These are phyloP conservation scores for Colletotrichum falcatum DNA, from an alignment of 2,329 filamentous ascomycete species.

Conservation along the genomic window DNA sequence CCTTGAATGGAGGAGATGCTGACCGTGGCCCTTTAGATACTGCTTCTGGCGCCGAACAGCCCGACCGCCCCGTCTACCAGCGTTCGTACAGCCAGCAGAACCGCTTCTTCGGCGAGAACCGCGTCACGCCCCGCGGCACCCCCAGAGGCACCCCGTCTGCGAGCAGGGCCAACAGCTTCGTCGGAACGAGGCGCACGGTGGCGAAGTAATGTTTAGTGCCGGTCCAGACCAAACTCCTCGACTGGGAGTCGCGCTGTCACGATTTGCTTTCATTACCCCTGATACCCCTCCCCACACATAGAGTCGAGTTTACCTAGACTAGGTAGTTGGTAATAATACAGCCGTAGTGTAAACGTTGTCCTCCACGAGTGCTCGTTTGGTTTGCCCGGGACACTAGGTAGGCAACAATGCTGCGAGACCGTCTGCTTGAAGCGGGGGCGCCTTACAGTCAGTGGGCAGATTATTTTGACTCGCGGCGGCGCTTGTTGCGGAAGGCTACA, in stretches of 20 bases:
- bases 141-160: conserved; percentile 53
- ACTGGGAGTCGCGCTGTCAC: not conserved
- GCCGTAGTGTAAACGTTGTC: not conserved
- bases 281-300: conserved; percentile 9
- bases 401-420: conserved; percentile 15
- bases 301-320: not conserved
- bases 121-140: conserved; percentile 54
- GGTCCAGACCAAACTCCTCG: not conserved
- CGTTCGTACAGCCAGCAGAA: conserved; percentile 53
- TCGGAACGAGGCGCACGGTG: conserved; percentile 2
- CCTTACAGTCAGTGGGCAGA: too few species aligned
- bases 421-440: too few species aligned
- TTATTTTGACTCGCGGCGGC: too few species aligned
- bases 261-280: not conserved
- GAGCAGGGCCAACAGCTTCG: conserved; percentile 45
- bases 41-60: conserved; percentile 43
- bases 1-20: conserved; percentile 13
- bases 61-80: conserved; percentile 15
- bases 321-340: not conserved
- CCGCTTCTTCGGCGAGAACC: conserved; percentile 56
- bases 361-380: not conserved
- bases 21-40: conserved; percentile 11
- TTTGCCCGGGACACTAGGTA: too few species aligned
- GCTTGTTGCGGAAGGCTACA: too few species aligned
- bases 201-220: not conserved